Base-by-base conservation (phyloP, 768 basidiomycete species). In the Tylopilus balloui region DNA sequence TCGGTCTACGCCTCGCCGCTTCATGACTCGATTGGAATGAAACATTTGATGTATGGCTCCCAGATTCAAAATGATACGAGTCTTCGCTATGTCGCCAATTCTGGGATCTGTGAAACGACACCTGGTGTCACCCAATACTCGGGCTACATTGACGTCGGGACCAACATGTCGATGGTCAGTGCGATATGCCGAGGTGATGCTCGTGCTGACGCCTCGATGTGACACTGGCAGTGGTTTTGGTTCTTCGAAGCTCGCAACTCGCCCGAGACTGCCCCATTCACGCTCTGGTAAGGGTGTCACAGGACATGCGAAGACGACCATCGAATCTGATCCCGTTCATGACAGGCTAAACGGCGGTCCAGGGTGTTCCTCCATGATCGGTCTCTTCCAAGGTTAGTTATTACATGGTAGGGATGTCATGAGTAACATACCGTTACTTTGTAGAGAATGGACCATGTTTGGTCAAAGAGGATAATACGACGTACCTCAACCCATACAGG, bases 171-270 rank as follows among this genome's bases (percentile, higher is more conserved):
- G 0, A 78, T 80, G 77, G 80, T 81, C 39, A 49, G 69, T 53
- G 15, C 27, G 1, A 13, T 14, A 2, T 37, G 15, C 3, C 27
- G 20, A 17, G n/a, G 31, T 27, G 13, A 32, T 3, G 10, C n/a
- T 13, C 13, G 8, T 28, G 14, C 38, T 63, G 4, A 63, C 34
- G 21, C 17, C 7, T 38, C 10, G 15, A 11, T 25, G 32, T 43
- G 36, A 13, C 45, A 83, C 82, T 85, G 80, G 81, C 45, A 83
- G 83, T 85, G 80, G 81, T 86, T 85, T 58, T 86, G 83, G 81
- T 86, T 84, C 64, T 86, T 86, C 45, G 84, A 81, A 52, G 75
- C 84, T 3, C 73, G 84, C 13, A 65, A 77, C 25, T 67, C 72
- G 3, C 80, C 83, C 0, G 78, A 81, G 42, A 80, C 73, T 2